These are phyloP conservation scores for Neopestalotiopsis clavispora DNA, from an alignment of 2,329 filamentous ascomycete genomes.

Conservation along the genomic window DNA sequence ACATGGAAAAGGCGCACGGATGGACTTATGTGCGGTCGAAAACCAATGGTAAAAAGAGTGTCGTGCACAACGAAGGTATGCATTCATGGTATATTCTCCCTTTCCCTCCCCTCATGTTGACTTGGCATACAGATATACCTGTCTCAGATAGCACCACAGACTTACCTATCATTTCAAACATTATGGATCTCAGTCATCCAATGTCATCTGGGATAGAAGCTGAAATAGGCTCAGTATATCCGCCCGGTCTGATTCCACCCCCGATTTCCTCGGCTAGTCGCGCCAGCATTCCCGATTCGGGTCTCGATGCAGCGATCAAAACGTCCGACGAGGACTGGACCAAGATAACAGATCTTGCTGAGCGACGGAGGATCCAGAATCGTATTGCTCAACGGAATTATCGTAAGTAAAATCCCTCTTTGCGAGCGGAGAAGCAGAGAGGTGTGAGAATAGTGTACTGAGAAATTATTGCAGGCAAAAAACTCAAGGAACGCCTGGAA, in stretches of 20 bases:
- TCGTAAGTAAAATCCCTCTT: conserved; percentile 59
- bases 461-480: conserved; percentile 68
- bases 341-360: conserved; percentile 95
- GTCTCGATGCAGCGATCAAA: neutral
- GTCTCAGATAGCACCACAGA: no score
- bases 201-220: no score
- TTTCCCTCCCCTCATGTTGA: neutral
- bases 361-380: conserved; percentile 93
- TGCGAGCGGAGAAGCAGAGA: conserved; percentile 11
- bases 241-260: neutral
- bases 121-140: neutral
- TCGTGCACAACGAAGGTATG: no score
- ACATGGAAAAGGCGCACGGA: conserved; percentile 96
- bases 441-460: conserved; percentile 9
- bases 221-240: no score
- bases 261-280: neutral
- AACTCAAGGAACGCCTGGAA: conserved; percentile 87
- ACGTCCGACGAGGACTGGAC: conserved; percentile 92
- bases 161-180: no score
- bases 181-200: no score
- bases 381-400: conserved; percentile 97
- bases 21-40: conserved; percentile 93
- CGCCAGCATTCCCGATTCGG: neutral
- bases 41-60: conserved; percentile 73
- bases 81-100: neutral